Evolutionary conservation across 257 asterid species (phyloP).

Genomic region (Asclepias syriaca): DNA sequence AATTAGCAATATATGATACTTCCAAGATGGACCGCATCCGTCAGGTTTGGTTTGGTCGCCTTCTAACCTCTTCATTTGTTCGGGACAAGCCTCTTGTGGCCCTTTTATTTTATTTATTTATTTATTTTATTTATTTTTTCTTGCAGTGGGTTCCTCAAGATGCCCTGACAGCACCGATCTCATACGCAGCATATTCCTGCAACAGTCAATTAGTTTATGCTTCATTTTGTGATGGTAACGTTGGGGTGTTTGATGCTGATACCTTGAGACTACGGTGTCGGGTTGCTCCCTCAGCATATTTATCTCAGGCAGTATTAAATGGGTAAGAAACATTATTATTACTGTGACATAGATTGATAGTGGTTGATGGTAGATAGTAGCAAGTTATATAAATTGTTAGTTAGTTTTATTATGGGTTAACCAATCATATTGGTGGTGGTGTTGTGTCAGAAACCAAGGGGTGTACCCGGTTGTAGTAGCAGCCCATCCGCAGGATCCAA

Average conservation of each 20-base stretch:
- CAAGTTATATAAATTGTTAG: too few species aligned
- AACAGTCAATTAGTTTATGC: conserved; percentile 86
- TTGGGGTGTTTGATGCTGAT: conserved; percentile 92
- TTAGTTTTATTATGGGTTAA: conserved; percentile 1
- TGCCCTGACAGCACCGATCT: conserved; percentile 77
- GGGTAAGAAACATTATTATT: conserved; percentile 39
- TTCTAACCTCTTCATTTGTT: background rate
- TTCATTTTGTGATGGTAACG: conserved; percentile 74
- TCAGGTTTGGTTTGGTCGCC: conserved; percentile 47
- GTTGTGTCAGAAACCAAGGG: conserved; percentile 51
- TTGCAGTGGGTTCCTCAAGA: conserved; percentile 96
- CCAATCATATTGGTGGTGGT: background rate
- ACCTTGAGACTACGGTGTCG: conserved; percentile 83
- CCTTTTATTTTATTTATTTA: too few species aligned
- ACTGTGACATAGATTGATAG: too few species aligned
- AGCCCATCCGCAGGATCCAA: conserved; percentile 81
- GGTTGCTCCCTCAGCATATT: conserved; percentile 68
- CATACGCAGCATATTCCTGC: conserved; percentile 90
- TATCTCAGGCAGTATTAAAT: conserved; percentile 52
- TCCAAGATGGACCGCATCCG: conserved; percentile 88
- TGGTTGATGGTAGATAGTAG: too few species aligned
- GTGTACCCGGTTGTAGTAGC: conserved; percentile 70
- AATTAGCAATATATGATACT: conserved; percentile 79
- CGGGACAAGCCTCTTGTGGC: background rate
- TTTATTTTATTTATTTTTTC: too few species aligned